Conservation (phyloP, 1,284 basidiomycete species). For the Leccinum solheimii region DNA sequence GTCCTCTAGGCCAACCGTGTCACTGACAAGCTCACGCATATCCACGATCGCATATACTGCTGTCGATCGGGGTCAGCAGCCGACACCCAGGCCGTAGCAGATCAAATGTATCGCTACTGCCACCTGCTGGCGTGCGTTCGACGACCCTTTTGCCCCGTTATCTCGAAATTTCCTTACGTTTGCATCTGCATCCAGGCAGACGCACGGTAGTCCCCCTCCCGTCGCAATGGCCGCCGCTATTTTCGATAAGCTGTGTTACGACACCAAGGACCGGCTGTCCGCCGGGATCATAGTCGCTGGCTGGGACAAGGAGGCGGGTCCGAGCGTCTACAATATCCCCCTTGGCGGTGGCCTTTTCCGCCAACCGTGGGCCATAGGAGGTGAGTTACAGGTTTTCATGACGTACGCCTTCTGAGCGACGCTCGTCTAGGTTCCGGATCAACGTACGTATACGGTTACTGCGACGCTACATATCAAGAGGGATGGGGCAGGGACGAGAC, state of each 20-base stretch:
- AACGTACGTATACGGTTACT: constrained; percentile 98
- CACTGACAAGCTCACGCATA: constrained; percentile 96
- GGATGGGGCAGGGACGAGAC: constrained; percentile 94
- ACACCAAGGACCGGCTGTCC: constrained; percentile 87
- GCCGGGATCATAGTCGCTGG: constrained; percentile 99
- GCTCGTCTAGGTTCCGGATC: constrained; percentile 80
- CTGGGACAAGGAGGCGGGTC: constrained; percentile 94
- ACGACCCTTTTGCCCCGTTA: neutral
- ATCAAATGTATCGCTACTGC: constrained; percentile 86
- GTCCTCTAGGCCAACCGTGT: constrained; percentile 86
- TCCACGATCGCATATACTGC: constrained; percentile 98
- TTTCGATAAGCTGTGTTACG: constrained; percentile 92
- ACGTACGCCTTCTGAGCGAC: neutral
- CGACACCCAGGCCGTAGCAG: constrained; percentile 97
- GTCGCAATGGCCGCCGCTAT: constrained; percentile 82
- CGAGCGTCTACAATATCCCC: constrained; percentile 95
- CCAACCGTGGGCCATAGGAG: constrained; percentile 96
- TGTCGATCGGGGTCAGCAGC: constrained; percentile 98
- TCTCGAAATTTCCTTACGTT: constrained; percentile 5
- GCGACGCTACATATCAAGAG: constrained; percentile 96
- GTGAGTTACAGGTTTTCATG: constrained; percentile 41
- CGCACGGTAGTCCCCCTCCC: constrained; percentile 66
- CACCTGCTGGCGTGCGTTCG: constrained; percentile 72
- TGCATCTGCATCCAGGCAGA: constrained; percentile 53
- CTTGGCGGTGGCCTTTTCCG: constrained; percentile 92